Percentiles rank a stretch among this genome's conserved stretches.
These are phyloP conservation scores for Candida anglica DNA, from an alignment of 805 yeast species.

Conservation along the genomic window DNA sequence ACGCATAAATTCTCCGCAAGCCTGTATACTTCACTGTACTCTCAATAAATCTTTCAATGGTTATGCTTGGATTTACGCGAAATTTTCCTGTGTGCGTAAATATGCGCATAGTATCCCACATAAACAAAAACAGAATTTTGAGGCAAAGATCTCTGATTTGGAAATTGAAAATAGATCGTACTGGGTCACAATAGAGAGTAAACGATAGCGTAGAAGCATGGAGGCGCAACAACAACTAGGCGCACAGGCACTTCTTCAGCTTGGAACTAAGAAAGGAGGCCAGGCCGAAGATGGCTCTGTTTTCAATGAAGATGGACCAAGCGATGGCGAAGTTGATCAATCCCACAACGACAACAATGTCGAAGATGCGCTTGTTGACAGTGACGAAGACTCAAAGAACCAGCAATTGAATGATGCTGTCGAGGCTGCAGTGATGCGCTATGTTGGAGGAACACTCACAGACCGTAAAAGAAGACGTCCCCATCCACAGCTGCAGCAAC, in stretches of 20 bases:
- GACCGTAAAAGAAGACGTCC: constrained; percentile 12
- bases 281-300: neutral
- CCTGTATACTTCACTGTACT: too few species aligned
- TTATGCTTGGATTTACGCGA: too few species aligned
- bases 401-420: constrained; percentile 51
- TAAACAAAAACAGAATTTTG: too few species aligned
- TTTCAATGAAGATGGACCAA: neutral
- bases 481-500: too few species aligned
- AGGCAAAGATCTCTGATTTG: too few species aligned
- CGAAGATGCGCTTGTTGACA: constrained; percentile 10
- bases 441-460: constrained; percentile 62
- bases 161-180: too few species aligned
- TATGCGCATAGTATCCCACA: too few species aligned
- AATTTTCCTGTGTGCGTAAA: too few species aligned
- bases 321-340: neutral
- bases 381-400: constrained; percentile 24
- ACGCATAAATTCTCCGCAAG: too few species aligned
- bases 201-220: too few species aligned
- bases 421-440: constrained; percentile 74
- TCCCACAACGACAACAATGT: constrained; percentile 2
- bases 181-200: too few species aligned
- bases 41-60: too few species aligned
- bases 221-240: constrained; percentile 39
- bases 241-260: constrained; percentile 41
- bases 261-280: constrained; percentile 24